Conservation (phyloP, 1,139 yeast genomes). For the Taiozyma onychis region DNA sequence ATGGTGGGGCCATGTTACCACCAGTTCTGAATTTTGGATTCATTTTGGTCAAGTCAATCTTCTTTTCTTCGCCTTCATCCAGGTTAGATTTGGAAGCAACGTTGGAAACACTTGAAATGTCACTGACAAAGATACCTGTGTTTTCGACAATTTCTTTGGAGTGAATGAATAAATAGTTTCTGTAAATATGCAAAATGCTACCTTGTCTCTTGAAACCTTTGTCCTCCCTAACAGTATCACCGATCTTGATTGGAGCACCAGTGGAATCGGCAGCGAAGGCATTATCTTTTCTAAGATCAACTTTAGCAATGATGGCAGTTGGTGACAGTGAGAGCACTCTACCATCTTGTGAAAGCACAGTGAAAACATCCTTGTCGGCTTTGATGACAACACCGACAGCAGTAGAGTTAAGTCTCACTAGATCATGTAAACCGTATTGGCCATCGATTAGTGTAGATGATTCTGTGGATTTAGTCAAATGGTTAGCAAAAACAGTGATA, state of each 20-base stretch:
- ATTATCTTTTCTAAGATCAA: conserved; percentile 57
- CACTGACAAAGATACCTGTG: conserved; percentile 85
- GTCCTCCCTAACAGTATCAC: conserved; percentile 85
- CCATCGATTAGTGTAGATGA: conserved; percentile 59
- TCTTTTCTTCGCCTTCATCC: conserved; percentile 22
- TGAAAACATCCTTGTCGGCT: conserved; percentile 82
- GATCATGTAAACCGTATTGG: conserved; percentile 79
- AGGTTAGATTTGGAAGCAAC: conserved; percentile 65
- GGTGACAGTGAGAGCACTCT: conserved; percentile 68
- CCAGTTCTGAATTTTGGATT: conserved; percentile 67
- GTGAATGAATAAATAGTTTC: conserved; percentile 71
- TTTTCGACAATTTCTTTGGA: conserved; percentile 78
- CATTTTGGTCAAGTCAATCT: conserved; percentile 65
- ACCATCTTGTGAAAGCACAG: conserved; percentile 82
- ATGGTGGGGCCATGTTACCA: conserved; percentile 51
- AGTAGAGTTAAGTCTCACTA: conserved; percentile 83
- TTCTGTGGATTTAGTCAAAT: conserved; percentile 73
- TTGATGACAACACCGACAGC: conserved; percentile 85
- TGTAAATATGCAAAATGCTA: conserved; percentile 77
- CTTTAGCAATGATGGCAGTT: conserved; percentile 72
- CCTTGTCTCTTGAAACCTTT: conserved; percentile 85
- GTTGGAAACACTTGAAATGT: conserved; percentile 72
- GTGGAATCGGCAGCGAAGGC: conserved; percentile 82
- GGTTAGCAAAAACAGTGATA: conserved; percentile 87
- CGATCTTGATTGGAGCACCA: conserved; percentile 81